phyloP scores from a whole-genome alignment of 306 rosid species.

The Fagus crenata region DNA sequence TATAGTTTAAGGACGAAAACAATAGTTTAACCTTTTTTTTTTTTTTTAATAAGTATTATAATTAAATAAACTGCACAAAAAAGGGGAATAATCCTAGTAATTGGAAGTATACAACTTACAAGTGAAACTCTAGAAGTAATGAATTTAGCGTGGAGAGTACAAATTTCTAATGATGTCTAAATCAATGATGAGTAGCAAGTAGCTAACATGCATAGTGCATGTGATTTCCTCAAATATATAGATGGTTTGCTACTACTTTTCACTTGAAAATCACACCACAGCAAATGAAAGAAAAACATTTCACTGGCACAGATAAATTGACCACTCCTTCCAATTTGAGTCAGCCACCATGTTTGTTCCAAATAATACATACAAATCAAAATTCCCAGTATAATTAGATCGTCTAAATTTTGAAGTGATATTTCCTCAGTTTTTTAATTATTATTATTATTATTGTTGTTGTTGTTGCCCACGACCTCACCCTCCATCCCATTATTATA shows the following conservation, averaged over 20 bases:
- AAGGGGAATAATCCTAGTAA: background rate
- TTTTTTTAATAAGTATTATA: background rate
- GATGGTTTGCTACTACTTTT: background rate
- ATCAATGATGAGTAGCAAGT: background rate
- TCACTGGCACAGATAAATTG: background rate
- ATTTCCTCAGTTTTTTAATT: background rate
- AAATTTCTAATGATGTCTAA: background rate
- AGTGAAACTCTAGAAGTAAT: background rate
- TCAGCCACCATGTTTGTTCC: background rate
- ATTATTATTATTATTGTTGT: too few species aligned
- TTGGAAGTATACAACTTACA: background rate
- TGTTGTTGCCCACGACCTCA: too few species aligned
- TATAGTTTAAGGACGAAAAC: too few species aligned
- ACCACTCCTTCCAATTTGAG: background rate
- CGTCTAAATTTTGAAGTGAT: background rate
- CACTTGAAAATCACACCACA: background rate
- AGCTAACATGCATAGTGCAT: background rate
- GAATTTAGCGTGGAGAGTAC: background rate
- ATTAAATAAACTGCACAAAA: background rate
- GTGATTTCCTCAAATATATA: background rate
- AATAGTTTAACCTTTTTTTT: too few species aligned
- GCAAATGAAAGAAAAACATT: background rate
- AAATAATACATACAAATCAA: background rate
- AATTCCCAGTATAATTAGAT: background rate
- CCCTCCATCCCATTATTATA: too few species aligned